Percentiles rank a stretch among this genome's conserved stretches.
Conservation (phyloP, 495 filamentous ascomycete species). For the Xylaria longipes region DNA sequence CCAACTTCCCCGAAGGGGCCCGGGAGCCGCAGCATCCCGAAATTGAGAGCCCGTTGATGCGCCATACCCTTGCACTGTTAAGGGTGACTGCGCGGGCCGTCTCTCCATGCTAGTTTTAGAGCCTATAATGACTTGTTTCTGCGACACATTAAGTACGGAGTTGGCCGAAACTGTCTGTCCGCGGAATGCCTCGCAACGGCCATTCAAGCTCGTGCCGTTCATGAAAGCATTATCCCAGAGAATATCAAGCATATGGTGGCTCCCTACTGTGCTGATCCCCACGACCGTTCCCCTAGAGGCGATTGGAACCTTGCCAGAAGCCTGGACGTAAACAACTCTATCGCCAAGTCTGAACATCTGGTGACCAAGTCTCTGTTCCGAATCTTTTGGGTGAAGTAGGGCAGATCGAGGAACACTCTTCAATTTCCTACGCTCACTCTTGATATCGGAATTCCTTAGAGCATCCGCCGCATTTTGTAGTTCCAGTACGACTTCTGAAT, state of each 20-base stretch:
- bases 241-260: slow-evolving; percentile 83
- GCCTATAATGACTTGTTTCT: slow-evolving; percentile 78
- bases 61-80: slow-evolving; percentile 67
- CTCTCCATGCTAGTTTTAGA: slow-evolving; percentile 71
- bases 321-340: slow-evolving; percentile 89
- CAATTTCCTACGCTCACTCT: slow-evolving; percentile 67
- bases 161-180: slow-evolving; percentile 87
- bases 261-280: slow-evolving; percentile 84
- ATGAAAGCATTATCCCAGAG: slow-evolving; percentile 95
- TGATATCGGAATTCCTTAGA: slow-evolving; percentile 51
- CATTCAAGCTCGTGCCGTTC: slow-evolving; percentile 88
- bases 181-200: slow-evolving; percentile 92
- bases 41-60: slow-evolving; percentile 68
- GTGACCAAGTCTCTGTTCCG: slow-evolving; percentile 84
- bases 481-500: slow-evolving; percentile 82
- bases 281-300: slow-evolving; percentile 90
- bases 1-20: slow-evolving; percentile 73
- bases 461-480: slow-evolving; percentile 80
- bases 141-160: slow-evolving; percentile 84
- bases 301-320: slow-evolving; percentile 93
- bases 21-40: slow-evolving; percentile 69
- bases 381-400: slow-evolving; percentile 87
- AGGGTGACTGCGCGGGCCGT: slow-evolving; percentile 62
- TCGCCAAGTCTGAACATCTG: slow-evolving; percentile 89
- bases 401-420: slow-evolving; percentile 82